These are phyloP conservation scores for Dichotomocladium elegans DNA, from an alignment of 371 early-diverging fungal genomes.

Conservation along the genomic window DNA sequence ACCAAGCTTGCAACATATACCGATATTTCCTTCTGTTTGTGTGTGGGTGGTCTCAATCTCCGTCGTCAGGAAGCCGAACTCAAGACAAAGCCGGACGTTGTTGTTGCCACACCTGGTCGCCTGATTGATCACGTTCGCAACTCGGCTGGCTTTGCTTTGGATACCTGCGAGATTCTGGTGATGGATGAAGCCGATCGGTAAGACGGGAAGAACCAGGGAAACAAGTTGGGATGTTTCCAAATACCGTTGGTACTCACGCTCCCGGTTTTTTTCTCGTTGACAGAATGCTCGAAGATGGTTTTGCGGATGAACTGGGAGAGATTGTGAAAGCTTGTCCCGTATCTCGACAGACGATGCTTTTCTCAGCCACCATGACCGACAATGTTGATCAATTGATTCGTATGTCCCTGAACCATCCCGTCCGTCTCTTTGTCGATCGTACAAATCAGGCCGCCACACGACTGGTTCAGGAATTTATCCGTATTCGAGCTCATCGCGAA, in stretches of 20 bases:
- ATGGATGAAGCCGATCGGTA: slow-evolving; percentile 99
- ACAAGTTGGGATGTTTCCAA: background rate
- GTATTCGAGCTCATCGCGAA: slow-evolving; percentile 84
- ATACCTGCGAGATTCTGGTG: slow-evolving; percentile 94
- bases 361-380: slow-evolving; percentile 99
- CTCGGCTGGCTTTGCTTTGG: slow-evolving; percentile 83
- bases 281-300: slow-evolving; percentile 99
- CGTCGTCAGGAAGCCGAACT: slow-evolving; percentile 93
- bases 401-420: slow-evolving; percentile 87
- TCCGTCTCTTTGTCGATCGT: slow-evolving; percentile 86
- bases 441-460: slow-evolving; percentile 73
- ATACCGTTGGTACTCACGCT: background rate
- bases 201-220: background rate
- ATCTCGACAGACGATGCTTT: slow-evolving; percentile 96
- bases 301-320: slow-evolving; percentile 94
- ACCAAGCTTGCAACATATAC: slow-evolving; percentile 84
- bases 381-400: slow-evolving; percentile 95
- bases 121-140: slow-evolving; percentile 98
- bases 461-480: slow-evolving; percentile 94
- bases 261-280: background rate
- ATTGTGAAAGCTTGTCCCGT: slow-evolving; percentile 91
- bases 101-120: slow-evolving; percentile 99
- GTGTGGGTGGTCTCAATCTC: slow-evolving; percentile 92
- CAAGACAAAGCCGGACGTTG: slow-evolving; percentile 89
- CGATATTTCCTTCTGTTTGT: slow-evolving; percentile 83